Evolutionary conservation across 2,329 filamentous ascomycete genomes (phyloP), one percentile per base, ranked within the genome.

Genomic region (Neurospora crassa): DNA sequence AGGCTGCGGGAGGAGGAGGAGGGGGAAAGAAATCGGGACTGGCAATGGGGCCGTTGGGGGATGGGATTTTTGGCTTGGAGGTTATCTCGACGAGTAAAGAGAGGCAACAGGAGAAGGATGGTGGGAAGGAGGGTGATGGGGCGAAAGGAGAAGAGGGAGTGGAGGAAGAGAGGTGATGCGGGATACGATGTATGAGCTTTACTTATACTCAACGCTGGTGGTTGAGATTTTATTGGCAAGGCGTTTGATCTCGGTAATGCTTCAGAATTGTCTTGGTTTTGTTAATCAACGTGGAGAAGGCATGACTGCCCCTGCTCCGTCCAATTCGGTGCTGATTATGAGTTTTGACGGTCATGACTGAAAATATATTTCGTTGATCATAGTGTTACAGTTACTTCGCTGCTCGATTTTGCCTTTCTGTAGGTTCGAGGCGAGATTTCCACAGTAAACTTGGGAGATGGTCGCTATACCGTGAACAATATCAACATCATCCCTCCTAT

Each of bases 41-140:
- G 3, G 45, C 20, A 16, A 16, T 16, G 20, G 53, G 53, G 2
- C 74, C 82, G 14, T 80, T 81, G 11, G 78, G 80, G 10, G 83
- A 85, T 69, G 84, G 88, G 68, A 85, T 88, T 8, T 89, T 89
- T 76, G 86, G 86, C 5, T 72, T 89, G 75, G 83, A 88, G 76
- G 84, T 85, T 4, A 81, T 89, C 71, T 74, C 77, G 45, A 83
- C 74, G 40, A 71, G 40, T 67, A 18, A 41, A n/a, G 24, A 45
- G 4, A 53, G 37, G 40, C 7, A 40, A 14, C n/a, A 18, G n/a
- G 20, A 16, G 5, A 59, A 29, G 24, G 14, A 8, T 34, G 24
- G 11, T 37, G 53, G 14, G 14, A 63, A 63, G 14, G 53, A 4
- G 14, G 53, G 18, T 6, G 53, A 14, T 24, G 24, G 14, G 40